Conservation (phyloP, 306 rosid genomes). For the Senna siamea region DNA sequence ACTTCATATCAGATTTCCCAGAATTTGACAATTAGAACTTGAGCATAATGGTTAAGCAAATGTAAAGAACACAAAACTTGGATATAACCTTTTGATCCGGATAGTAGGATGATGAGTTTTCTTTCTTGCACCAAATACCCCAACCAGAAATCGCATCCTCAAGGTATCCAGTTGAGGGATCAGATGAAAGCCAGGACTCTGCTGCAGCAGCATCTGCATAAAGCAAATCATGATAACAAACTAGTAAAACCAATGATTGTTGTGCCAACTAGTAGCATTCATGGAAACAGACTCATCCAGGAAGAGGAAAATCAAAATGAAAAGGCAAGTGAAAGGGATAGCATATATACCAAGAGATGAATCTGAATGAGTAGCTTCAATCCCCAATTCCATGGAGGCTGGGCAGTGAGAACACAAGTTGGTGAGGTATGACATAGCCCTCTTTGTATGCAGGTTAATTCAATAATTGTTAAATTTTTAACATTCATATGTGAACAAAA, state of each 20-base stretch:
- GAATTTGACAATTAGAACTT: background rate
- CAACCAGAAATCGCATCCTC: slow-evolving; percentile 57
- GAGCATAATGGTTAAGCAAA: background rate
- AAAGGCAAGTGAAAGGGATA: background rate
- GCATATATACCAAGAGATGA: slow-evolving; percentile 39
- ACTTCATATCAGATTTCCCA: slow-evolving; percentile 22
- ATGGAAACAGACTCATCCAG: background rate
- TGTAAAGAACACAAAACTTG: slow-evolving; percentile 16
- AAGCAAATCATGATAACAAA: slow-evolving; percentile 22
- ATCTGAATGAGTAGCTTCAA: slow-evolving; percentile 48
- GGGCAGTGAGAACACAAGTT: slow-evolving; percentile 39
- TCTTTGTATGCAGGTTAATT: slow-evolving; percentile 30
- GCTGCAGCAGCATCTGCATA: slow-evolving; percentile 30
- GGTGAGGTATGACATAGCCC: slow-evolving; percentile 23
- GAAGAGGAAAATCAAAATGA: background rate
- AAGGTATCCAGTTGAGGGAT: slow-evolving; percentile 54
- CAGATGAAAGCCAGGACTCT: slow-evolving; percentile 47
- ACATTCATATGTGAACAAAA: slow-evolving; percentile 47
- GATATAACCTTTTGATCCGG: slow-evolving; percentile 45
- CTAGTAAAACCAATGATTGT: slow-evolving; percentile 25
- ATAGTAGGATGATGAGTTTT: slow-evolving; percentile 36
- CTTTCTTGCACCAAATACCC: slow-evolving; percentile 50
- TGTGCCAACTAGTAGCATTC: slow-evolving; percentile 1
- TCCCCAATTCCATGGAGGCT: slow-evolving; percentile 54
- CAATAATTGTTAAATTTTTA: slow-evolving; percentile 4